A percentile compares a stretch with the other conserved stretches of the same genome.
Conservation (phyloP, 176 grass and related monocot genomes). For the Avena eriantha region DNA sequence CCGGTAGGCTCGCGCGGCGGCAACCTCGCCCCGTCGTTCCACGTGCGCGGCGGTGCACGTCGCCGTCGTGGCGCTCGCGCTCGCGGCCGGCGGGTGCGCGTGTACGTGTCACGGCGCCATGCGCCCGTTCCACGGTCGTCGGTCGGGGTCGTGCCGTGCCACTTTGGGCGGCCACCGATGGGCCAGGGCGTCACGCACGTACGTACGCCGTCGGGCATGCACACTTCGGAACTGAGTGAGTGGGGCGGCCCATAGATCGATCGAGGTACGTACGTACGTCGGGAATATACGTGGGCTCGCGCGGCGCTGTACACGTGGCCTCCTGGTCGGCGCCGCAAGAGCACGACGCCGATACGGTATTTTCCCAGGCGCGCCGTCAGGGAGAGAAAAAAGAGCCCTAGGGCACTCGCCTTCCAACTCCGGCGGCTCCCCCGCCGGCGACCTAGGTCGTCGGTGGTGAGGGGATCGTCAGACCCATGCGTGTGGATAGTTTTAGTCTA, state of each 20-base stretch:
- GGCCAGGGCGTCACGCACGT: slow-evolving; percentile 10
- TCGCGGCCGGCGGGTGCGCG: slow-evolving; percentile 4
- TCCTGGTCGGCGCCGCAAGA: slow-evolving; percentile 2
- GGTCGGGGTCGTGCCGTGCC: slow-evolving; percentile 48
- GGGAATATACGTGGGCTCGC: background rate
- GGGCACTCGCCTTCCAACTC: too few species aligned
- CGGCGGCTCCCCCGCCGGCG: too few species aligned
- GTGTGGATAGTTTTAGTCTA: too few species aligned
- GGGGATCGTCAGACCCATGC: too few species aligned
- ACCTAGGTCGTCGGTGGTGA: too few species aligned
- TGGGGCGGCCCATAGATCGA: slow-evolving; percentile 1
- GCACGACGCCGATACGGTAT: slow-evolving; percentile 4
- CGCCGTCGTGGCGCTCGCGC: slow-evolving; percentile 21
- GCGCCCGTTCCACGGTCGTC: background rate
- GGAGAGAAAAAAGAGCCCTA: too few species aligned
- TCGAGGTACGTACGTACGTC: background rate
- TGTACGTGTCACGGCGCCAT: slow-evolving; percentile 29
- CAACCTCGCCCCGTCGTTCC: slow-evolving; percentile 1
- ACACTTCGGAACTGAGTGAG: slow-evolving; percentile 8
- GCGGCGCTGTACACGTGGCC: background rate
- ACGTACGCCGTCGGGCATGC: slow-evolving; percentile 7
- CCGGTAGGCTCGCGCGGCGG: background rate
- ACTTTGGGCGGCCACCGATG: slow-evolving; percentile 26
- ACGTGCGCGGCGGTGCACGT: slow-evolving; percentile 13
- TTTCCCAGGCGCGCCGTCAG: background rate